Evolutionary conservation across 2,329 filamentous ascomycete species (phyloP), one percentile per base, ranked within the genome.

Genomic region (Arthrocladium fulminans): DNA sequence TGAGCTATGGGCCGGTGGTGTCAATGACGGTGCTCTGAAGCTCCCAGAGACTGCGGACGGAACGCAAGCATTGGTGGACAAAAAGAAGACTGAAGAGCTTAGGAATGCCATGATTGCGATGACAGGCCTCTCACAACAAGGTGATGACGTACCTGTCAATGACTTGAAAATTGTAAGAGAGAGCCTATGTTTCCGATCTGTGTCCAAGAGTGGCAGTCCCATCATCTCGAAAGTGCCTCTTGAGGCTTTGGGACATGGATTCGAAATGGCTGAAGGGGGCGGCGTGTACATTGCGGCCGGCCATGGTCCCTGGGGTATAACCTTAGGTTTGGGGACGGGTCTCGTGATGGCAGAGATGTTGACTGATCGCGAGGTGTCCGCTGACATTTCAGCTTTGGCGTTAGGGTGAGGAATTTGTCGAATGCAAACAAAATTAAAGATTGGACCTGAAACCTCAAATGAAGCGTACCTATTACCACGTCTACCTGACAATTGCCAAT

Each of bases 271-370:
- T 35, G 59, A 59, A 22, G 60, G 56, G 1, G 68, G 82, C 1
- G 84, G 84, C 3, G 80, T 90, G 0, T 89, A 78, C 60, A 63
- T 88, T 30, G 80, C 81, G 1, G 73, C 81, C 3, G 85, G 86
- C 0, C 85, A 89, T 68, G 85, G 84, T 0, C 81, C 84, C 0
- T 89, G 85, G 85, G 85, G 84, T 0, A 84, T 84, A 22, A 75
- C 72, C 41, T 60, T 80, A 59, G 71, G 72, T 13, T 65, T 86
- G 24, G 85, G 84, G 1, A 88, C 83, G 0, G 86, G 85, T 0
- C 75, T 76, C 55, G 78, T 86, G 4, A 68, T 88, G 67, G 75
- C 81, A 9, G 84, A 88, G 66, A 72, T 88, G 73, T 72, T 86
- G 35, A 72, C 77, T 57, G 81, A 79, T 1, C 66, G 71, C 51